Base-by-base conservation (phyloP, 129 eudicot species). In the Lactuca saligna region DNA sequence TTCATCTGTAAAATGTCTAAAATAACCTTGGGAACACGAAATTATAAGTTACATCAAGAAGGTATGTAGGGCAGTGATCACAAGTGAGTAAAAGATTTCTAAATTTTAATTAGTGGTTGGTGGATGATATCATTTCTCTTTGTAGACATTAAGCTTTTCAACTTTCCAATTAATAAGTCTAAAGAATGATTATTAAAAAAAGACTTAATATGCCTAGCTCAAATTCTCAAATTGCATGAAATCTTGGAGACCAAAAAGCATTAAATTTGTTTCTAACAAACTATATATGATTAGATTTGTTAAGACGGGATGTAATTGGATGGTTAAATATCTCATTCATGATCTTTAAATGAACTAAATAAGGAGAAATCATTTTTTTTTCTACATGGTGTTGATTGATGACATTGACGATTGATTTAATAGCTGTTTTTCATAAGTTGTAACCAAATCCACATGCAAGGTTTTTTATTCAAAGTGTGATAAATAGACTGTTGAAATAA, bases 401-500 rank as follows among this genome's bases (percentile, higher is more conserved):
- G 70, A 63, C 70, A 74, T 68, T 72, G 70, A 63, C 70, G 71
- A 63, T 57, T 68, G 74, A 79, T 83, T 77, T 71, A 42, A 75
- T 61, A 56, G 66, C 61, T 71, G 63, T 81, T 83, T 71, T 78
- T 60, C 81, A 76, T 76, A 78, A 54, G 82, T 85, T 82, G 84
- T 68, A 87, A 87, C 87, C 81, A 76, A 79, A 80, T 61, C 80
- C 89, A 87, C 95, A 84, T 87, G 87, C 84, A 79, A 54, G 90
- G 81, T 77, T 84, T 79, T 84, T 70, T 70, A 70, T 58, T 17
- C 12, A 31, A 39, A 72, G 83, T 51, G 59, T 66, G 78, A 70
- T 73, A 78, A 58, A 59, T 59, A 66, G 78, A 72, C 72, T 65
- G 63, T 82, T 73, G 32, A 50, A 56, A 60, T 73, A 69, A 55